Conservation (phyloP, 345 rosid genomes). For the Aquilaria yunnanensis region DNA sequence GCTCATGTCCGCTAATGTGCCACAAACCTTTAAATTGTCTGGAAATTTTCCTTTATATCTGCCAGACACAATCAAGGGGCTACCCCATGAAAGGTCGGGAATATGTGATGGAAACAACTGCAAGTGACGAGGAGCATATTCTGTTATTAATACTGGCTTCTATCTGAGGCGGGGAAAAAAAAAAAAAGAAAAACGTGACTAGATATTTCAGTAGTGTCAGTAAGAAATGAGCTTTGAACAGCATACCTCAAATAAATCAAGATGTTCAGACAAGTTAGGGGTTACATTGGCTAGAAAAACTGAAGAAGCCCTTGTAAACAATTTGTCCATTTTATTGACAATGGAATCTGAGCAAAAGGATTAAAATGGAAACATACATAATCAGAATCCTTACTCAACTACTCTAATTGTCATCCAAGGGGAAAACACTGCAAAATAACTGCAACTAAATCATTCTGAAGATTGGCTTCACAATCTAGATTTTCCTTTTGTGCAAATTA, state of each 20-base stretch:
- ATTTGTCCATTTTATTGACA: conserved; percentile 46
- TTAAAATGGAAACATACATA: not conserved
- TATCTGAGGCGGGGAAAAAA: not conserved
- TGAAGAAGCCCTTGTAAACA: conserved; percentile 51
- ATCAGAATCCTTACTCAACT: not conserved
- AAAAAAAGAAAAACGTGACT: not conserved
- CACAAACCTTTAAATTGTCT: conserved; percentile 47
- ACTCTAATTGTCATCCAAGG: too few relatives aligned
- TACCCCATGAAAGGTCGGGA: conserved; percentile 64
- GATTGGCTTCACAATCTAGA: too few relatives aligned
- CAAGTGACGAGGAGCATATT: not conserved
- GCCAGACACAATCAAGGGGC: conserved; percentile 62
- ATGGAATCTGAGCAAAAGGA: conserved; percentile 49
- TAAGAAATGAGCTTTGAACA: conserved; percentile 3
- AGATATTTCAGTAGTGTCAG: not conserved
- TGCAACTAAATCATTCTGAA: too few relatives aligned
- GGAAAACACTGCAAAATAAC: too few relatives aligned
- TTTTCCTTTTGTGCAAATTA: too few relatives aligned
- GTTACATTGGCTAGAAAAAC: conserved; percentile 44
- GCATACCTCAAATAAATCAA: conserved; percentile 70
- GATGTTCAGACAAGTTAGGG: conserved; percentile 38
- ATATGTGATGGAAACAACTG: conserved; percentile 50
- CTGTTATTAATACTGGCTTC: too few relatives aligned
- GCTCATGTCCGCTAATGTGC: conserved; percentile 55
- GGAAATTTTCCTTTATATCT: conserved; percentile 66